Evolutionary conservation across 495 filamentous ascomycete species (phyloP).

Genomic region (Xylaria acuta): DNA sequence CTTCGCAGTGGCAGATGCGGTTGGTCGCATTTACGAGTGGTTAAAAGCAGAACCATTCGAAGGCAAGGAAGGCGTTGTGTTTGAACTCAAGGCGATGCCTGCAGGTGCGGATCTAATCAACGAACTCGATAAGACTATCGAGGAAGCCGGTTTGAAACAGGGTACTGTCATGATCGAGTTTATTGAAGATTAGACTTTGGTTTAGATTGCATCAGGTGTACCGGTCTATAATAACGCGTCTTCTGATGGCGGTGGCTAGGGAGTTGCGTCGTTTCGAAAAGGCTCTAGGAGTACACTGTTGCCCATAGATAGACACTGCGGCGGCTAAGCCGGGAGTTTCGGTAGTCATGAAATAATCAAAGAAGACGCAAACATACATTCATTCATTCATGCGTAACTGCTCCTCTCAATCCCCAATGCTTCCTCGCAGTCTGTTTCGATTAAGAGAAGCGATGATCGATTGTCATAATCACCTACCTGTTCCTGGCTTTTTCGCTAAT

Average conservation of each 20-base stretch:
- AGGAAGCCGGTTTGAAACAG: constrained; percentile 85
- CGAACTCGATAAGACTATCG: constrained; percentile 71
- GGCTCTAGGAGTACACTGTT: constrained; percentile 2
- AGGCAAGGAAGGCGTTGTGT: constrained; percentile 76
- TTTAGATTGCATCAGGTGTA: constrained; percentile 2
- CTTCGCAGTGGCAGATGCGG: constrained; percentile 80
- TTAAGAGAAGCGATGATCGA: background rate
- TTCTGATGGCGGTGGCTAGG: background rate
- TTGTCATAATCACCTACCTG: background rate
- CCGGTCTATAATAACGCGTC: constrained; percentile 2
- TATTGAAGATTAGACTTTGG: constrained; percentile 63
- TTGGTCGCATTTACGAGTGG: constrained; percentile 91
- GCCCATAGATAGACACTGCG: constrained; percentile 21
- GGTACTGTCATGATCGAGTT: constrained; percentile 94
- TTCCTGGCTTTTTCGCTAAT: background rate
- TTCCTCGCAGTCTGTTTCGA: background rate
- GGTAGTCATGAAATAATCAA: background rate
- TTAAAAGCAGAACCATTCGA: constrained; percentile 82
- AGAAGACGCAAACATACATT: background rate
- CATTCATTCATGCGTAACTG: background rate
- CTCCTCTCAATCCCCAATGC: background rate
- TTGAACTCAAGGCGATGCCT: constrained; percentile 76
- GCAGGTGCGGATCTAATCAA: constrained; percentile 85
- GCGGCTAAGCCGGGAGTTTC: constrained; percentile 4
- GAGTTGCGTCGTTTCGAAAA: constrained; percentile 10